These are phyloP conservation scores for Trametes cinnabarina DNA, from an alignment of 768 basidiomycete species.

Conservation along the genomic window DNA sequence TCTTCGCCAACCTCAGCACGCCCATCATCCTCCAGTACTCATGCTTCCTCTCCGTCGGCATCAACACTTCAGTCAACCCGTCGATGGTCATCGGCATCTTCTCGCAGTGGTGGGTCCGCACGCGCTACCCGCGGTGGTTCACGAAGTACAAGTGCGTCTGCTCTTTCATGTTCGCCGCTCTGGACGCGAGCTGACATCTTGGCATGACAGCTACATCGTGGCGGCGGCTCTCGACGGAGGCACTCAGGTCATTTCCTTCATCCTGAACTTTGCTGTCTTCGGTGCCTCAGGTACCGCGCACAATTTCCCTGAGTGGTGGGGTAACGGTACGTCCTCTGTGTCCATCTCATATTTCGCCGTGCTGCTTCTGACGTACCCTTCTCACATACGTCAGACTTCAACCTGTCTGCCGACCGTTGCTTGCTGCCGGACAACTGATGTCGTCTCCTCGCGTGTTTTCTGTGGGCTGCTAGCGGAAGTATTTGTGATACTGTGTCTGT, in stretches of 20 bases:
- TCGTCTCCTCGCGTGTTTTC: background rate
- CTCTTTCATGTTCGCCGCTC: background rate
- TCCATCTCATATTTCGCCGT: too few species aligned
- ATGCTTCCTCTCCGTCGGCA: slow-evolving; percentile 52
- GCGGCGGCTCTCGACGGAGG: slow-evolving; percentile 40
- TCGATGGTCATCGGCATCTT: slow-evolving; percentile 45
- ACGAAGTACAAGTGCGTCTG: slow-evolving; percentile 34
- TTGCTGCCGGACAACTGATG: slow-evolving; percentile 16
- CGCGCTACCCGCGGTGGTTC: slow-evolving; percentile 39
- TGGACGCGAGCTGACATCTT: background rate
- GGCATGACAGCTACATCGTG: slow-evolving; percentile 35
- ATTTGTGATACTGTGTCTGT: slow-evolving; percentile 3
- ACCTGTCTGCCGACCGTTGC: slow-evolving; percentile 28
- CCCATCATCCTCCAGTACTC: slow-evolving; percentile 40
- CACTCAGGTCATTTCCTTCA: slow-evolving; percentile 37
- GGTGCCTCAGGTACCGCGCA: slow-evolving; percentile 29
- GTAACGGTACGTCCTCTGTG: slow-evolving; percentile 20
- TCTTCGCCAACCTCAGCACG: slow-evolving; percentile 49
- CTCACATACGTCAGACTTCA: slow-evolving; percentile 16
- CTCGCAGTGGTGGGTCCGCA: slow-evolving; percentile 45
- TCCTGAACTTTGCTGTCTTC: slow-evolving; percentile 34
- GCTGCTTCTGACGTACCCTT: background rate
- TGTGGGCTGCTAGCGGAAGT: background rate
- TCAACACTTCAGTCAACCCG: slow-evolving; percentile 51
- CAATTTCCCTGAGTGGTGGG: slow-evolving; percentile 30